Conservation (phyloP, 257 asterid genomes). For the Plantago ovata region DNA sequence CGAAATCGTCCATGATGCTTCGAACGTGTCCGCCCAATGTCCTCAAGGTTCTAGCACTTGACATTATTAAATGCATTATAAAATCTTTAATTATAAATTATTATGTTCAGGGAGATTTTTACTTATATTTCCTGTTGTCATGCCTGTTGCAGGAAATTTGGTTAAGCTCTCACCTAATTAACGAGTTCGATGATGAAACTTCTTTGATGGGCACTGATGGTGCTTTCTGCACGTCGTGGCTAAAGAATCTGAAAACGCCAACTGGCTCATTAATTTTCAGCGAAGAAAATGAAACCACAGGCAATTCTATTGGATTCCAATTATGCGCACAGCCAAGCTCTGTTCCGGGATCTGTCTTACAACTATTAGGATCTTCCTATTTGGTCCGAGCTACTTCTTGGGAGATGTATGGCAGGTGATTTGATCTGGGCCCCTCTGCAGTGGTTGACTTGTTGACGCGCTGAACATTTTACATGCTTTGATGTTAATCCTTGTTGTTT, state of each 20-base stretch:
- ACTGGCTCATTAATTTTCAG: conserved; percentile 54
- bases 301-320: conserved; percentile 35
- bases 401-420: conserved; percentile 97
- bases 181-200: conserved; percentile 71
- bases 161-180: conserved; percentile 66
- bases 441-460: too few species aligned
- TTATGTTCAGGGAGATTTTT: conserved; percentile 14
- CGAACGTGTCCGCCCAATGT: conserved; percentile 71
- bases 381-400: conserved; percentile 89
- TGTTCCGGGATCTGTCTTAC: conserved; percentile 79
- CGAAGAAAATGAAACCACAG: conserved; percentile 50
- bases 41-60: conserved; percentile 60
- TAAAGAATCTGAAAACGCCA: conserved; percentile 63
- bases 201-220: conserved; percentile 72
- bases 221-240: conserved; percentile 72
- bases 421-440: neutral
- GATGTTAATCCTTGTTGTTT: too few species aligned
- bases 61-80: conserved; percentile 16
- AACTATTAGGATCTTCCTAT: conserved; percentile 79
- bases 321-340: conserved; percentile 78
- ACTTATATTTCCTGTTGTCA: conserved; percentile 20
- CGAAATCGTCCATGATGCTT: conserved; percentile 80
- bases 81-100: conserved; percentile 5
- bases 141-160: conserved; percentile 64
- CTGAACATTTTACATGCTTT: neutral